phyloP scores from a whole-genome alignment of 2,329 filamentous ascomycete genomes.

The Pseudocercospora cruenta region DNA sequence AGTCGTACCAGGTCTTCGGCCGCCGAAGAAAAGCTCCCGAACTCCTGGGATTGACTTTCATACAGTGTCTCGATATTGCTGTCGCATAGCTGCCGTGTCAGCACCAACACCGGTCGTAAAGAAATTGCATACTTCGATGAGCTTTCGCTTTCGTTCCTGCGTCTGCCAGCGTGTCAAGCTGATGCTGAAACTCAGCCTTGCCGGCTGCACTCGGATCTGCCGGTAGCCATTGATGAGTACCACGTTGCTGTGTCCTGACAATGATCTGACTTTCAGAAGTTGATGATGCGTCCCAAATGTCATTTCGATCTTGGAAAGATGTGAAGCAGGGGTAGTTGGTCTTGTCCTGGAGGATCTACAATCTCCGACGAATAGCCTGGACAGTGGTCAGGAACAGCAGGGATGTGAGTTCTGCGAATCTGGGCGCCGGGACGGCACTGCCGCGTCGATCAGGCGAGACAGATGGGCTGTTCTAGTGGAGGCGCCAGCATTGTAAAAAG shows the following conservation, averaged over 20 bases:
- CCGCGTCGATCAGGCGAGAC: not conserved
- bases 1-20: too few species aligned
- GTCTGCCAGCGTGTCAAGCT: not conserved
- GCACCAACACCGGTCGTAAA: too few species aligned
- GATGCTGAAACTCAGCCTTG: conserved; percentile 10
- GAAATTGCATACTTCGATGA: too few species aligned
- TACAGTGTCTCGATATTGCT: too few species aligned
- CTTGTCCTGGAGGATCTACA: conserved; percentile 6
- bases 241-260: conserved; percentile 12
- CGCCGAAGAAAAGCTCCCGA: too few species aligned
- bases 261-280: not conserved
- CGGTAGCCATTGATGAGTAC: conserved; percentile 11
- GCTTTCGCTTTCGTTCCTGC: not conserved
- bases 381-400: conserved; percentile 12
- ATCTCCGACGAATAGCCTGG: conserved; percentile 16
- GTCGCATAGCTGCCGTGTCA: too few species aligned
- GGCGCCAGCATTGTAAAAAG: too few species aligned
- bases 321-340: not conserved
- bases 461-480: not conserved
- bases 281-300: not conserved
- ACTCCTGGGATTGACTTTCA: too few species aligned
- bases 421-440: not conserved
- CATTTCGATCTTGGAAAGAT: not conserved
- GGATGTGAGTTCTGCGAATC: conserved; percentile 3
- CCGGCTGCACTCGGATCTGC: conserved; percentile 9